Base-by-base conservation (phyloP, 2,329 filamentous ascomycete genomes). In the Penicillium occitanis region DNA sequence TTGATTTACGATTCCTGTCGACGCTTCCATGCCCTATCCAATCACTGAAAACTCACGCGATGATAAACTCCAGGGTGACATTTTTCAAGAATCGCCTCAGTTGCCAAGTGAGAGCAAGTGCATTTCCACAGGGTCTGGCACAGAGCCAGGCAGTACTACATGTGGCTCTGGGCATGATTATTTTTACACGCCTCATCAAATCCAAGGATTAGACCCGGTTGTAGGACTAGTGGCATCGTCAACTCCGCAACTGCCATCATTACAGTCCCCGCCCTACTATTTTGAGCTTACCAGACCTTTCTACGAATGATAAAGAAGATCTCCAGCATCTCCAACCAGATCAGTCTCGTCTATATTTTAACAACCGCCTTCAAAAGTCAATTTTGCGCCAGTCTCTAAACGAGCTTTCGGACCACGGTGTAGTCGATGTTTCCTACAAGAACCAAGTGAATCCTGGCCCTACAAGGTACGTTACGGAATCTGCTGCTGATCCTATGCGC, bases 41-140 rank as follows among this genome's bases (percentile, higher is more conserved):
- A 53, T 50, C 28, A 66, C 42, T 53, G 42, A 59, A 61, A 30
- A 58, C 66, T 68, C 64, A 68, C 66, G 22, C 28, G 11, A 63
- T 62, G 60, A 48, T 46, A 64, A 57, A 57, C 30, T 48, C 48
- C 53, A 57, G 33, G 40, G 30, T 40, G 28, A 51, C 35, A 22
- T 25, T 17, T 46, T 30, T 44, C 19, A 55, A 37, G n/a, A 53
- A 17, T 37, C 51, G 40, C n/a, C 48, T 19, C 58, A 42, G 10
- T 50, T 53, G 28, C 37, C 53, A 53, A 57, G 30, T 37, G 44
- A 66, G 22, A 58, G 50, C 53, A 40, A 57, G n/a, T 37, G 60
- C 13, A 30, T 60, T 58, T 37, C 48, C 30, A 58, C 25, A 40
- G n/a, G 42, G 25, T 50, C 55, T 59, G 19, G 55, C 46, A 40